A percentile compares a stretch with the other conserved stretches of the same genome.
Evolutionary conservation across 1,284 basidiomycete species (phyloP).

Genomic region (Ustilago nuda): DNA sequence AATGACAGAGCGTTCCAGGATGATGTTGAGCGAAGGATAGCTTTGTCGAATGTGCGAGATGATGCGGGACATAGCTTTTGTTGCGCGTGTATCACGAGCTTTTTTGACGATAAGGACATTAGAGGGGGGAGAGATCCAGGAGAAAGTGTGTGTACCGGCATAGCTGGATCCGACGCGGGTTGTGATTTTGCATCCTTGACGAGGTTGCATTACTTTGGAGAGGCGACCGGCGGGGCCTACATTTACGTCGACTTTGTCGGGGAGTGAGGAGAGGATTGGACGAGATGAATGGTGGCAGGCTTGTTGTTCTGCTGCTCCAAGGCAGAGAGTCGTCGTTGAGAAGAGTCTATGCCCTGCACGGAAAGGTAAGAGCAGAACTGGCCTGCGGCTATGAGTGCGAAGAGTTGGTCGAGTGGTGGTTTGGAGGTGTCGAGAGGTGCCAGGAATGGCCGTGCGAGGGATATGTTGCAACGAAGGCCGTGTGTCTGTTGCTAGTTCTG

Average conservation of each 20-base stretch:
- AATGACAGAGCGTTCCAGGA: slow-evolving; percentile 76
- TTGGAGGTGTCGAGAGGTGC: background rate
- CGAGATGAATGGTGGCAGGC: slow-evolving; percentile 11
- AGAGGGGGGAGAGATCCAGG: slow-evolving; percentile 65
- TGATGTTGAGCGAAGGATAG: slow-evolving; percentile 80
- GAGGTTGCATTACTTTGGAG: slow-evolving; percentile 53
- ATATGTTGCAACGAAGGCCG: background rate
- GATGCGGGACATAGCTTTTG: slow-evolving; percentile 70
- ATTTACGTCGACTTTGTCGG: slow-evolving; percentile 58
- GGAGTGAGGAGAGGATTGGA: slow-evolving; percentile 33
- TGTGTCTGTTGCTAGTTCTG: background rate
- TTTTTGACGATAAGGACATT: slow-evolving; percentile 73
- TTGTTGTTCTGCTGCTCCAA: slow-evolving; percentile 26
- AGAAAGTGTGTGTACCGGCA: slow-evolving; percentile 66
- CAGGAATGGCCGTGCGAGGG: background rate
- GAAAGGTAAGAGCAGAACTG: background rate
- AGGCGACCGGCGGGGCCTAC: slow-evolving; percentile 59
- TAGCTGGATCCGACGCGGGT: slow-evolving; percentile 60
- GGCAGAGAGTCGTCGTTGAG: background rate
- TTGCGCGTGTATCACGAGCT: slow-evolving; percentile 70
- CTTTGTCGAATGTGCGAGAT: slow-evolving; percentile 65
- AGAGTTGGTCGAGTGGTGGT: background rate
- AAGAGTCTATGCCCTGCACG: background rate
- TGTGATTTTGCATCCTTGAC: slow-evolving; percentile 54
- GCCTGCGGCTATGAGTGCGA: background rate